A percentile compares a stretch with the other conserved stretches of the same genome.
These are phyloP conservation scores for Melampsora americana DNA, from an alignment of 1,284 basidiomycete genomes.

Conservation along the genomic window DNA sequence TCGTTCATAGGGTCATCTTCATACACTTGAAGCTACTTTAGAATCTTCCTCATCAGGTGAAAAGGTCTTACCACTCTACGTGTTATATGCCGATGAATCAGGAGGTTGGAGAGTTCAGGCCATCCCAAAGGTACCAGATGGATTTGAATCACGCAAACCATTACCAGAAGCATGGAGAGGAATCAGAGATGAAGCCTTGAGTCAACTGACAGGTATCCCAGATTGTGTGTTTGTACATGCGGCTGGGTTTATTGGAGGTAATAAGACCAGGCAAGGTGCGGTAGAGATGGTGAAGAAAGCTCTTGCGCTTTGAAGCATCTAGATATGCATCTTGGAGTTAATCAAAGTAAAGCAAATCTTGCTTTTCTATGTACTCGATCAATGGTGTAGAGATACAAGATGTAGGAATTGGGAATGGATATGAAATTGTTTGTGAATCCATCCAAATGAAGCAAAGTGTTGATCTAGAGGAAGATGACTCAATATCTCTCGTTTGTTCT, in stretches of 20 bases:
- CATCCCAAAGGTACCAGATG: conserved; percentile 74
- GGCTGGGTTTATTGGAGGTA: conserved; percentile 90
- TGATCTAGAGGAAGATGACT: too few relatives aligned
- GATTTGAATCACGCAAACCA: conserved; percentile 85
- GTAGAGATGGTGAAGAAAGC: conserved; percentile 74
- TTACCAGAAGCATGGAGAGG: conserved; percentile 91
- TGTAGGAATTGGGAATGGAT: too few relatives aligned
- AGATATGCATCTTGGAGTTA: too few relatives aligned
- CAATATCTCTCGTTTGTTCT: too few relatives aligned
- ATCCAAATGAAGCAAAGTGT: too few relatives aligned
- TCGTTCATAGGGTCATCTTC: conserved; percentile 19
- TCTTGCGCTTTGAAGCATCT: conserved; percentile 46
- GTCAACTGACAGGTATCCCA: conserved; percentile 67
- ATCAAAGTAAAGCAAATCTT: too few relatives aligned
- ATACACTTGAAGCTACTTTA: conserved; percentile 15
- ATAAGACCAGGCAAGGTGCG: conserved; percentile 82
- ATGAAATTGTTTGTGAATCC: too few relatives aligned
- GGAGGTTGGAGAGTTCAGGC: conserved; percentile 91
- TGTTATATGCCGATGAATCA: conserved; percentile 65
- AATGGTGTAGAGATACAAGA: too few relatives aligned
- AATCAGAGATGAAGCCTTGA: conserved; percentile 76
- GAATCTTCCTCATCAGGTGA: conserved; percentile 46
- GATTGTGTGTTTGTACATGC: conserved; percentile 91
- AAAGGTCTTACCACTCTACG: conserved; percentile 79
- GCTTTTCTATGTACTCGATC: too few relatives aligned